Evolutionary conservation across 176 grass and related monocot species (phyloP), one percentile per base, ranked within the genome.

Genomic region (Puccinellia tenuiflora): DNA sequence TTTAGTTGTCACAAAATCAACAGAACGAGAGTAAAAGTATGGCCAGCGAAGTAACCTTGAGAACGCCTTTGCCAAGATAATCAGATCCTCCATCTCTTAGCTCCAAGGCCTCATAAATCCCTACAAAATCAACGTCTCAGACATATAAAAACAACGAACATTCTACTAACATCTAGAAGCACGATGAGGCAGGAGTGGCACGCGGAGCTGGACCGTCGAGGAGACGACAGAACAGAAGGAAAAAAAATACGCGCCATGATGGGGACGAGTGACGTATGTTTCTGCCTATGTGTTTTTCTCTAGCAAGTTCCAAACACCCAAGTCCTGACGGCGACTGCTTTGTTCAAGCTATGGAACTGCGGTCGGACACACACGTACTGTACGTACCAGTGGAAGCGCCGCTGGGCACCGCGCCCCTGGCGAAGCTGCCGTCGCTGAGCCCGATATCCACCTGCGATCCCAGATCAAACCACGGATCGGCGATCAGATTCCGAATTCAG

Each of bases 31-130:
- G 0, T 55, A 5, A 48, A 63, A 72, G 38, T 18, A 48, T 55
- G 39, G 13, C 28, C 11, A 42, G 11, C 45, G 45, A 86, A 31
- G 86, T 9, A 52, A 95, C 96, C 96, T 98, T 98, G 54, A 89
- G 85, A 34, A 98, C 92, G 70, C 92, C 96, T 85, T 98, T 98
- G 33, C 92, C 96, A 80, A 98, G 90, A 75, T 98, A 98, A 68
- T 95, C 92, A 81, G 96, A 95, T 65, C 96, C 92, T 54, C 96
- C 96, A 50, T 98, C 96, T 68, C 96, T 95, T n/a, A 98, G 77
- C 67, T 98, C 96, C 85, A 98, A 56, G 28, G 96, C 91, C 79
- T 98, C 96, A 17, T 98, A 98, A 24, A 98, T 68, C 6, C 92
- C 96, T 98, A 68, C 33, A 5, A 35, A 16, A 17, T 40, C 40